Evolutionary conservation across 1,139 yeast species (phyloP).

Genomic region (Debaryomyces fabryi): DNA sequence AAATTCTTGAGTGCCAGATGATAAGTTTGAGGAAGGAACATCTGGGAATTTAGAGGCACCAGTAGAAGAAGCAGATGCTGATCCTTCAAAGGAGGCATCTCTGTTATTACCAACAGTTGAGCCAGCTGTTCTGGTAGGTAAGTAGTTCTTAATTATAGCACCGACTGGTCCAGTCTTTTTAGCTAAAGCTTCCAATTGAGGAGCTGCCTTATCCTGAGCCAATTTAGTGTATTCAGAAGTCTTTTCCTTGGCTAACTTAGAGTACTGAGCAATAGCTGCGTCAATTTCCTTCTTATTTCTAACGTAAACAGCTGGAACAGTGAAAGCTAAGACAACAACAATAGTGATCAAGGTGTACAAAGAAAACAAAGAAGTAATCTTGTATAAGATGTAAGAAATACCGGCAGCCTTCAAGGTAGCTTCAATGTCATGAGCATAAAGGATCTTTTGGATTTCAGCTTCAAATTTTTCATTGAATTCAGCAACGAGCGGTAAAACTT

Average conservation of each 20-base stretch:
- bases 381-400: slow-evolving; percentile 62
- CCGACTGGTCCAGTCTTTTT: slow-evolving; percentile 69
- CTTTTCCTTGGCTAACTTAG: slow-evolving; percentile 60
- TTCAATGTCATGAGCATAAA: slow-evolving; percentile 69
- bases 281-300: slow-evolving; percentile 82
- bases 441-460: slow-evolving; percentile 55
- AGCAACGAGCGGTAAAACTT: slow-evolving; percentile 49
- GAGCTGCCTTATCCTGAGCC: slow-evolving; percentile 59
- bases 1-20: slow-evolving; percentile 28
- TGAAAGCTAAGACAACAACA: slow-evolving; percentile 64
- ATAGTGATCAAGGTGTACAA: slow-evolving; percentile 66
- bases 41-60: slow-evolving; percentile 46
- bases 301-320: slow-evolving; percentile 74
- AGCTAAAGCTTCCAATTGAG: slow-evolving; percentile 46
- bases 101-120: slow-evolving; percentile 59
- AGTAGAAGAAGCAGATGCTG: slow-evolving; percentile 25
- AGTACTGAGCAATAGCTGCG: slow-evolving; percentile 61
- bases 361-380: slow-evolving; percentile 76
- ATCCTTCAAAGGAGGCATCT: slow-evolving; percentile 25
- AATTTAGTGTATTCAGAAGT: slow-evolving; percentile 50
- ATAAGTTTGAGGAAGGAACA: slow-evolving; percentile 43
- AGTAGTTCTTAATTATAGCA: slow-evolving; percentile 52
- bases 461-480: slow-evolving; percentile 46
- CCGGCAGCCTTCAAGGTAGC: slow-evolving; percentile 75
- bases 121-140: slow-evolving; percentile 75